phyloP scores from a whole-genome alignment of 148 eudicot species.

The Camellia lanceoleosa region DNA sequence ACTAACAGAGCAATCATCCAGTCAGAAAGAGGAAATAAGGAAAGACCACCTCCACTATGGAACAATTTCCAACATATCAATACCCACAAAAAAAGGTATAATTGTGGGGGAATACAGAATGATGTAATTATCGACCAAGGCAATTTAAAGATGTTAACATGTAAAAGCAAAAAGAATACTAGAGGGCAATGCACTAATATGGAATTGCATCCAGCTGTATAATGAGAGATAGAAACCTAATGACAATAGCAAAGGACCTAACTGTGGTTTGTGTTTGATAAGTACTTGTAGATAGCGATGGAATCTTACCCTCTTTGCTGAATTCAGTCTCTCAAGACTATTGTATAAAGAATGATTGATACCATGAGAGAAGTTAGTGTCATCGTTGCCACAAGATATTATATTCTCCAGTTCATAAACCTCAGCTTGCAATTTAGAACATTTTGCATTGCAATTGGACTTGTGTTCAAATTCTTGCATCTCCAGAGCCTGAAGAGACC shows the following conservation, averaged over 20 bases:
- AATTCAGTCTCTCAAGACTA: constrained; percentile 35
- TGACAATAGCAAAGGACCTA: background rate
- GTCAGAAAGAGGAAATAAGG: too few relatives aligned
- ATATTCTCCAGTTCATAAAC: constrained; percentile 35
- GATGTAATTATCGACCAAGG: background rate
- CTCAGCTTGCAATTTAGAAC: constrained; percentile 30
- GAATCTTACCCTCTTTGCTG: constrained; percentile 40
- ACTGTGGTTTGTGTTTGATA: background rate
- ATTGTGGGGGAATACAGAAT: background rate
- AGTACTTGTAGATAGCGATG: background rate
- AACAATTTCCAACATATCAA: background rate
- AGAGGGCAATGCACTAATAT: background rate
- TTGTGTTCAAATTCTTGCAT: constrained; percentile 22
- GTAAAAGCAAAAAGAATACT: background rate
- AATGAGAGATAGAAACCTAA: constrained; percentile 5
- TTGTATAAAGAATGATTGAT: constrained; percentile 8
- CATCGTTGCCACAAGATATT: constrained; percentile 19
- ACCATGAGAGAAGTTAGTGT: constrained; percentile 5
- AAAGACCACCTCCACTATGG: too few relatives aligned
- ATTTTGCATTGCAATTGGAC: constrained; percentile 15
- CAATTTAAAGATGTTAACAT: background rate
- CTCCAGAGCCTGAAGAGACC: constrained; percentile 29
- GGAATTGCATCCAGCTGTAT: background rate
- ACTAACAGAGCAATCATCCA: too few relatives aligned
- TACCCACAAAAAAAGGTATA: background rate